Base-by-base conservation (phyloP, 2,329 filamentous ascomycete species). In the Teratosphaeria viscida region DNA sequence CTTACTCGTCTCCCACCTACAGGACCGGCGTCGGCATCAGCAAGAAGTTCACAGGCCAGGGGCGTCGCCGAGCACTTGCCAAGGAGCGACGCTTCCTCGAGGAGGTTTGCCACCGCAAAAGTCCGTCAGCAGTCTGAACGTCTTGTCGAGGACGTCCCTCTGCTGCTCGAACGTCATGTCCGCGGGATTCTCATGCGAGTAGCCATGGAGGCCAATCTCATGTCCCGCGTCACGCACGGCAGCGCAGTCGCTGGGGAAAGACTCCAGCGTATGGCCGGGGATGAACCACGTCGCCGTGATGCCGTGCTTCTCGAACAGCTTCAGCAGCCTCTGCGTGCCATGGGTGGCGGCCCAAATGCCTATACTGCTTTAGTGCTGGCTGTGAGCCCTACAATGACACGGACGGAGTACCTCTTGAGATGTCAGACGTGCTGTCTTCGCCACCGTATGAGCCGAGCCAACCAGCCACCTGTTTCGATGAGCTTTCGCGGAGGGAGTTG, bases 371-470 rank as follows among this genome's bases (percentile, higher is more conserved):
- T 11, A 39, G 35, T 14, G 35, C 35, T 12, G 35, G 16, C 16
- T 39, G 11, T 39, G 8, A 11, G 35, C 35, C 2, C 11, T 10
- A 39, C 16, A 14, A 39, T 3, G 11, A 3, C 11, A 10, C 11
- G 3, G 11, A 12, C 35, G 11, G 35, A 10, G 16, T 39, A 39
- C 35, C 80, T 79, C 86, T 78, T 68, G 82, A 86, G 61, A 90
- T 89, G 65, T 90, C 87, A 68, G 81, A 87, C 1, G 82, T 82
- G 7, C 81, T 85, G 68, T 90, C 86, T 70, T 89, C 82, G 34
- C 87, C 86, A 8, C 85, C 85, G 67, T 90, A 90, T 0, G 83
- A 88, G 0, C 87, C 87, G 0, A 90, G 76, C 87, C 87, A 90
- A 5, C 87, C 86, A 1, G 86, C 82, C 35, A 39, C 35, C 35